Conservation (phyloP, 805 yeast species). For the Candida montana region DNA sequence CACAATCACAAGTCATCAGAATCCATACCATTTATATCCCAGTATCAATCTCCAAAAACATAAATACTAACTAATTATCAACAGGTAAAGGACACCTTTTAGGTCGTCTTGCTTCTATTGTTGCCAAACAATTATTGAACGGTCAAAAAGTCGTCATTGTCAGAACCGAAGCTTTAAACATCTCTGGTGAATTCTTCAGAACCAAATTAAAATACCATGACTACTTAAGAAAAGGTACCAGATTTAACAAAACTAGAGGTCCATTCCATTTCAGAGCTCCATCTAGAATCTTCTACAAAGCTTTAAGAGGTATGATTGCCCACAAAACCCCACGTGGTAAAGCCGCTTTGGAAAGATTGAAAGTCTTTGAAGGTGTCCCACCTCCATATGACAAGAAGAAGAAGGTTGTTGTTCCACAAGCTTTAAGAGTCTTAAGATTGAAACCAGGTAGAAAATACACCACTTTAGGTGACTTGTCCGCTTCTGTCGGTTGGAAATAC, state of each 20-base stretch:
- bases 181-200: conserved; percentile 99
- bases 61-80: too few species aligned
- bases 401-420: conserved; percentile 99
- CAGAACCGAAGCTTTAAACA: conserved; percentile 96
- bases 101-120: conserved; percentile 98
- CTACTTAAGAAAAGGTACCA: conserved; percentile 98
- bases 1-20: too few species aligned
- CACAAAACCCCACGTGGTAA: conserved; percentile 99
- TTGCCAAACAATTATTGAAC: conserved; percentile 96
- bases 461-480: conserved; percentile 92
- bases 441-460: conserved; percentile 99
- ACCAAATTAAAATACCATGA: conserved; percentile 99
- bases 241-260: conserved; percentile 98
- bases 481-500: conserved; percentile 99
- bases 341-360: conserved; percentile 98
- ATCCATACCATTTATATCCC: too few species aligned
- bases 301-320: conserved; percentile 98
- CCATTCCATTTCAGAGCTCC: conserved; percentile 99
- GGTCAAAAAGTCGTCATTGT: conserved; percentile 98
- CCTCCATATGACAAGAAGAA: conserved; percentile 99
- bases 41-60: too few species aligned
- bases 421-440: conserved; percentile 97
- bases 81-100: conserved; percentile 95
- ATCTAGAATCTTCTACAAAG: conserved; percentile 99
- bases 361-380: conserved; percentile 99